Evolutionary conservation across 2,329 filamentous ascomycete genomes (phyloP).

Genomic region (Colletotrichum abscissum): DNA sequence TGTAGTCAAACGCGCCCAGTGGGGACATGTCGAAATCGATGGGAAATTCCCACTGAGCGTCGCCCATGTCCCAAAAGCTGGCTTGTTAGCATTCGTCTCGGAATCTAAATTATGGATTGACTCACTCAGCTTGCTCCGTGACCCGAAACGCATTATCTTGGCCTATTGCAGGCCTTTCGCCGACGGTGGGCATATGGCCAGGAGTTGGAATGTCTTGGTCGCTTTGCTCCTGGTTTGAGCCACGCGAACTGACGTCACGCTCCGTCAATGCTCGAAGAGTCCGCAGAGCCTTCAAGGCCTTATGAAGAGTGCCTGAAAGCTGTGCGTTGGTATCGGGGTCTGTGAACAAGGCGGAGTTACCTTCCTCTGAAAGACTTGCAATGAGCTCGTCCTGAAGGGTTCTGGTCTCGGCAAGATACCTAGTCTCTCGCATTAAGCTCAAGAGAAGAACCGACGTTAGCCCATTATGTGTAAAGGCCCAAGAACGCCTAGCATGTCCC

Average conservation of each 20-base stretch:
- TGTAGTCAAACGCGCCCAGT: background rate
- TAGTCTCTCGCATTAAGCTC: constrained; percentile 30
- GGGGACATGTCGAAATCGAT: background rate
- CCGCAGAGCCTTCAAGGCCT: background rate
- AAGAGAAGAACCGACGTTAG: constrained; percentile 24
- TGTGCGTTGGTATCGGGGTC: background rate
- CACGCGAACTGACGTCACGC: background rate
- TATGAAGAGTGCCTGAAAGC: background rate
- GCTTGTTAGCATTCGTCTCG: background rate
- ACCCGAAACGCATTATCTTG: background rate
- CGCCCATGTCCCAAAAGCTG: background rate
- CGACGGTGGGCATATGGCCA: background rate
- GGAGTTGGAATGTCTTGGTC: background rate
- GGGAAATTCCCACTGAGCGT: background rate
- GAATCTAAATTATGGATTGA: background rate
- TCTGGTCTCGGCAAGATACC: constrained; percentile 2
- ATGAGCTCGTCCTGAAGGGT: constrained; percentile 2
- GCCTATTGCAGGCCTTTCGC: background rate
- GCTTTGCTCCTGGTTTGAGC: background rate
- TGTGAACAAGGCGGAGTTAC: background rate
- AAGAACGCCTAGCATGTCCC: constrained; percentile 24
- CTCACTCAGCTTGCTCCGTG: background rate
- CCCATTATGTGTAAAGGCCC: constrained; percentile 33
- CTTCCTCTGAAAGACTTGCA: background rate
- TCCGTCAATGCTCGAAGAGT: background rate